Evolutionary conservation across 139 green algal species (phyloP).

Genomic region (Closterium sp.): DNA sequence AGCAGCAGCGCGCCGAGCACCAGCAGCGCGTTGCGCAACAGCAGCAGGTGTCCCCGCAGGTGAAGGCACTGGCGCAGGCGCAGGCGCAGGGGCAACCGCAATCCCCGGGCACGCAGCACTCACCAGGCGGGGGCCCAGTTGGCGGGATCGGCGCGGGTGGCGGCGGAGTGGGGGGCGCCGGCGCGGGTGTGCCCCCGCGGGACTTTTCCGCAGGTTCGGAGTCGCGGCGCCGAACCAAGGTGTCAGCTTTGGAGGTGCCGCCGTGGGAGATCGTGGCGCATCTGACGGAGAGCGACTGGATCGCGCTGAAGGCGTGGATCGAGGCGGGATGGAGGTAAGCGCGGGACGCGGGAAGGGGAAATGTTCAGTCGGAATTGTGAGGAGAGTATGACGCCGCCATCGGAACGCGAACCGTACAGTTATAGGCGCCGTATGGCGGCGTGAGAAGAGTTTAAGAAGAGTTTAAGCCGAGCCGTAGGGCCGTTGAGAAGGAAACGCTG

Average conservation of each 20-base stretch:
- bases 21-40: not conserved
- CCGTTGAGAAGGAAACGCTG: not conserved
- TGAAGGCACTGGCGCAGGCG: not conserved
- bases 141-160: not conserved
- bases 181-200: not conserved
- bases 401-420: too few relatives aligned
- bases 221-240: not conserved
- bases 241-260: constrained; percentile 1
- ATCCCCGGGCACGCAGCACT: not conserved
- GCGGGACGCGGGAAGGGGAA: too few relatives aligned
- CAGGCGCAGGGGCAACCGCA: not conserved
- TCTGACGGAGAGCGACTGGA: not conserved
- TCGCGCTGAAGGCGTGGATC: not conserved
- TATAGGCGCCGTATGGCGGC: too few relatives aligned
- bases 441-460: not conserved
- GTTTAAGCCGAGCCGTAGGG: not conserved
- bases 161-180: not conserved
- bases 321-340: not conserved
- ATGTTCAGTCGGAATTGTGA: too few relatives aligned
- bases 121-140: not conserved
- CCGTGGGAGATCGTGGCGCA: constrained; percentile 3
- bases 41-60: not conserved
- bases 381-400: too few relatives aligned
- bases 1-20: not conserved
- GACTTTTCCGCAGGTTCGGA: not conserved